Evolutionary conservation across 1,139 yeast species (phyloP), one percentile per base, ranked within the genome.

Genomic region (Yamadazyma atlantica): DNA sequence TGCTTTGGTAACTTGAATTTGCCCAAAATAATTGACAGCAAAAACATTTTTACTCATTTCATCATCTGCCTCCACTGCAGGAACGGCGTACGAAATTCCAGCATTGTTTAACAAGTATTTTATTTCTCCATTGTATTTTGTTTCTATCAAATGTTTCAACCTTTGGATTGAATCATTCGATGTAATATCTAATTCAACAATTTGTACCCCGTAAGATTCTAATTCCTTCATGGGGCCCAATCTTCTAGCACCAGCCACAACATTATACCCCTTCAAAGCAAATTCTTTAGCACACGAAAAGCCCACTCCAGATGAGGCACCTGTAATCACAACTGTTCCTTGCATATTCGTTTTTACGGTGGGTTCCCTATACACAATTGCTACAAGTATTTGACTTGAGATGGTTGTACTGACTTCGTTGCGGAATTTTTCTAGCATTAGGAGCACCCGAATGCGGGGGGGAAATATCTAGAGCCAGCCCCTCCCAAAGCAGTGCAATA

Each of bases 301-400:
- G 3, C 94, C 95, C 37, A 85, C 85, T 9, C 94, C 95, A 0
- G 89, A 82, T 0, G 90, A 82, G 12, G 87, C 86, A 7, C 95
- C 95, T 1, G 94, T 85, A 26, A 85, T 74, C 30, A 83, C 61
- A 2, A 80, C 88, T 10, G 30, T 27, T 27, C 17, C 30, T 16
- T 7, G 26, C 26, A 23, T 23, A 8, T 23, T 23, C 5, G 6
- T 23, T n/a, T 23, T 23, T n/a, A 23, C 9, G 9, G 9, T 19
- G 22, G 22, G 9, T 19, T n/a, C n/a, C n/a, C n/a, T n/a, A n/a
- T n/a, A n/a, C n/a, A n/a, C n/a, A n/a, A n/a, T n/a, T n/a, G n/a
- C n/a, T n/a, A n/a, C n/a, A n/a, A n/a, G n/a, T n/a, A n/a, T n/a
- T n/a, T n/a, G n/a, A n/a, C n/a, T n/a, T n/a, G n/a, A 9, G 22